Conservation (phyloP, 2,329 filamentous ascomycete genomes). For the Conoideocrella luteorostrata region DNA sequence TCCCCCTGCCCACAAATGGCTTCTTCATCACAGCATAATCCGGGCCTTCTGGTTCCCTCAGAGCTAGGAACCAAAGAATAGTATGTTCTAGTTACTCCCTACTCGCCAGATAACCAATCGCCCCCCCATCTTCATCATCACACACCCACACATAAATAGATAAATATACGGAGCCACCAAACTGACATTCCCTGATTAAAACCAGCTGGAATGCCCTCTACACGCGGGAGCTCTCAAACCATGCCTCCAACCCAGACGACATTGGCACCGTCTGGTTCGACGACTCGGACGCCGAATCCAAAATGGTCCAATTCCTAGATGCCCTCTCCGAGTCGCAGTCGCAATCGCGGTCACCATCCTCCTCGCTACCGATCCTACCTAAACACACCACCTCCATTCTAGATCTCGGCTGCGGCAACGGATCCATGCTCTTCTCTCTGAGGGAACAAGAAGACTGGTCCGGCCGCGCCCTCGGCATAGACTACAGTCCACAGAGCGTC, state of each 20-base stretch:
- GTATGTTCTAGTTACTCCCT: constrained; percentile 50
- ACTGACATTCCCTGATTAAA: too few relatives aligned
- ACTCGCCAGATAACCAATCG: constrained; percentile 6
- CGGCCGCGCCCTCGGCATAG: constrained; percentile 74
- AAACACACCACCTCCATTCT: constrained; percentile 54
- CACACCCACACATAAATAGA: background rate
- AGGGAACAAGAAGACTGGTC: constrained; percentile 56
- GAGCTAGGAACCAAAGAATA: constrained; percentile 85
- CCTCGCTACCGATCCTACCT: too few relatives aligned
- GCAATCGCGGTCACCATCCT: background rate
- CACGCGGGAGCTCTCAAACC: constrained; percentile 62
- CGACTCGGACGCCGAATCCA: constrained; percentile 80
- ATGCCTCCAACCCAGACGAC: constrained; percentile 65
- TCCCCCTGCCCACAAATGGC: too few relatives aligned
- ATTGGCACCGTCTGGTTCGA: constrained; percentile 95
- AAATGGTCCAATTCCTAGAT: constrained; percentile 65
- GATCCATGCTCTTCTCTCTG: constrained; percentile 80
- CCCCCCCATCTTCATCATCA: background rate
- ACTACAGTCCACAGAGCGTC: constrained; percentile 75
- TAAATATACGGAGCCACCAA: too few relatives aligned
- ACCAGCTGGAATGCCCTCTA: constrained; percentile 72
- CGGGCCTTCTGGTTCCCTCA: constrained; percentile 62
- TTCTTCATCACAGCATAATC: too few relatives aligned
- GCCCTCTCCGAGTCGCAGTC: constrained; percentile 15
- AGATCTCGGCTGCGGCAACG: constrained; percentile 92